Conservation (phyloP, 2,329 filamentous ascomycete species). For the Stemphylium vesicarium region DNA sequence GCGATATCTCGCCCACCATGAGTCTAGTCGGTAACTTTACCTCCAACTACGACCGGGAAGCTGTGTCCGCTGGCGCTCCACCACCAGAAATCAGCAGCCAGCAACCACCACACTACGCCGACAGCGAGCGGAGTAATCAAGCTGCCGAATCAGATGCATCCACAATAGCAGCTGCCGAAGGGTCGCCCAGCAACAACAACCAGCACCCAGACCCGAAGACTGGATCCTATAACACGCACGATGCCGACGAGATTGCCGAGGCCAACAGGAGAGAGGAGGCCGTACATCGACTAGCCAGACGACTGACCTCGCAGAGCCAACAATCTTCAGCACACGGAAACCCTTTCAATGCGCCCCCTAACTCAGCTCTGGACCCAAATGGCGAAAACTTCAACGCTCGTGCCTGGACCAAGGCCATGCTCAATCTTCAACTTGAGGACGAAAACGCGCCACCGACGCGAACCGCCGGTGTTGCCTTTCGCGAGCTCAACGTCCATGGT, state of each 20-base stretch:
- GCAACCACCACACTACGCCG: constrained; percentile 19
- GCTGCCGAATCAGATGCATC: constrained; percentile 41
- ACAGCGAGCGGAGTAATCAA: constrained; percentile 18
- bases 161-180: constrained; percentile 39
- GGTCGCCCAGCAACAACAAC: constrained; percentile 30
- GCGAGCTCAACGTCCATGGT: constrained; percentile 56
- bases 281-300: constrained; percentile 52
- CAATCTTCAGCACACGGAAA: constrained; percentile 49
- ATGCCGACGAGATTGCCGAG: constrained; percentile 28
- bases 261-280: constrained; percentile 41
- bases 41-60: constrained; percentile 52
- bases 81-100: constrained; percentile 35
- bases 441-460: constrained; percentile 50
- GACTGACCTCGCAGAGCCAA: constrained; percentile 49
- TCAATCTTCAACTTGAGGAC: constrained; percentile 54
- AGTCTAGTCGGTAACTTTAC: constrained; percentile 53
- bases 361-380: constrained; percentile 55
- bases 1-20: constrained; percentile 41
- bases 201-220: constrained; percentile 26
- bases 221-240: constrained; percentile 28
- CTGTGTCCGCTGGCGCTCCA: constrained; percentile 46
- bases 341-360: constrained; percentile 48
- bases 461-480: constrained; percentile 56
- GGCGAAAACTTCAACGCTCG: constrained; percentile 56
- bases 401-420: constrained; percentile 58